phyloP scores from a whole-genome alignment of 2,329 filamentous ascomycete genomes.

The Rachicladosporium sp. region DNA sequence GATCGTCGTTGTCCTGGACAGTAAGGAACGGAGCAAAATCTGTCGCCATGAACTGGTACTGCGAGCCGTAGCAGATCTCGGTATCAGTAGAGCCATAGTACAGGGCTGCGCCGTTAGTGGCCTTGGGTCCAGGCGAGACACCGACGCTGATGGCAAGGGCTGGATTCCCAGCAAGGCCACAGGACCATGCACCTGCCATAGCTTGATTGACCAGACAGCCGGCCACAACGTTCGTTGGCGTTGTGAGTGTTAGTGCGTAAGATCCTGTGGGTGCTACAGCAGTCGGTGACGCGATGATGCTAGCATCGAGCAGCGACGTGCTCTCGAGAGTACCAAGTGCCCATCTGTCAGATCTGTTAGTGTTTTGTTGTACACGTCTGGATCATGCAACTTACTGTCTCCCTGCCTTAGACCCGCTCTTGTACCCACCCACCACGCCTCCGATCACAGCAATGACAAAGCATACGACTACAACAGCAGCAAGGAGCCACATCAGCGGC shows the following conservation, averaged over 20 bases:
- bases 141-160: constrained; percentile 19
- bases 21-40: constrained; percentile 34
- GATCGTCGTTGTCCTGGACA: constrained; percentile 45
- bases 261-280: constrained; percentile 42
- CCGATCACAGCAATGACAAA: constrained; percentile 23
- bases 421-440: constrained; percentile 24
- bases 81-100: constrained; percentile 16
- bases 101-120: constrained; percentile 17
- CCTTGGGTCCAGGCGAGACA: constrained; percentile 9
- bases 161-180: constrained; percentile 33
- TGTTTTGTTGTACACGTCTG: too few relatives aligned
- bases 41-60: constrained; percentile 36
- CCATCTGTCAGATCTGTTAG: too few relatives aligned
- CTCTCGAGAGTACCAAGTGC: background rate
- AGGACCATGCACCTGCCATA: constrained; percentile 51
- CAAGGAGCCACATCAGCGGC: constrained; percentile 23
- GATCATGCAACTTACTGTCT: constrained; percentile 12
- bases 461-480: constrained; percentile 15
- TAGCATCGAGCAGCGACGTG: constrained; percentile 22
- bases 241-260: constrained; percentile 42
- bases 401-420: constrained; percentile 13
- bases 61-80: constrained; percentile 46
- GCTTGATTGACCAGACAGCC: constrained; percentile 46
- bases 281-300: constrained; percentile 36
- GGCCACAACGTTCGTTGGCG: constrained; percentile 37